phyloP scores from a whole-genome alignment of 306 rosid genomes.

The Trifolium pratense region DNA sequence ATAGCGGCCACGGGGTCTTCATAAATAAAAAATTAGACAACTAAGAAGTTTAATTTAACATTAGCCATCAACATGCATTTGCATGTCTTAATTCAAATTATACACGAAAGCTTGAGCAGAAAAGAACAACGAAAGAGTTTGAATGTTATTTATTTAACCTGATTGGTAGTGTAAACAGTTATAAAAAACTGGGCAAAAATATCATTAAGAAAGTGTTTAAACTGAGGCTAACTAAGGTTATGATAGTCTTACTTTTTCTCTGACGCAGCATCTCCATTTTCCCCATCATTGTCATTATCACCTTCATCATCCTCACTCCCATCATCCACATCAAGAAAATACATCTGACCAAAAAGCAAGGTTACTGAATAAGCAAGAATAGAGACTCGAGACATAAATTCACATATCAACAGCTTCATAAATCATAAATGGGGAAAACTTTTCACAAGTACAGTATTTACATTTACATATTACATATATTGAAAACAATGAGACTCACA shows the following conservation, averaged over 20 bases:
- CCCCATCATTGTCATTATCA: conserved; percentile 53
- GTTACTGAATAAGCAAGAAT: conserved; percentile 29
- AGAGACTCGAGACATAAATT: conserved; percentile 17
- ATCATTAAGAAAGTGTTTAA: background rate
- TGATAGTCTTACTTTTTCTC: conserved; percentile 62
- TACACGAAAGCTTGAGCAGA: conserved; percentile 3
- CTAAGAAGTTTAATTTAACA: conserved; percentile 12
- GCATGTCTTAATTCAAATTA: conserved; percentile 1
- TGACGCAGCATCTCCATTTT: conserved; percentile 50
- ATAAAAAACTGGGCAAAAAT: background rate
- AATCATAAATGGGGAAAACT: background rate
- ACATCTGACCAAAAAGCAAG: conserved; percentile 57
- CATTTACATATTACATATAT: conserved; percentile 22
- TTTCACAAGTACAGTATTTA: no score
- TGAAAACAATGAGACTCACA: conserved; percentile 52
- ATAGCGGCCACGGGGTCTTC: background rate
- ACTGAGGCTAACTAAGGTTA: conserved; percentile 10
- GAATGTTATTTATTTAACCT: background rate
- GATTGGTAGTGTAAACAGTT: background rate
- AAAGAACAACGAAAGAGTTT: background rate
- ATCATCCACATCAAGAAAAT: conserved; percentile 80
- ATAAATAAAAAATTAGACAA: background rate
- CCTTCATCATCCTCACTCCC: conserved; percentile 68
- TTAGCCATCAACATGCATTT: conserved; percentile 23
- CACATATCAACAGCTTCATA: no score